These are phyloP conservation scores for Tetraselmis striata DNA, from an alignment of 139 green algal species.

Conservation along the genomic window DNA sequence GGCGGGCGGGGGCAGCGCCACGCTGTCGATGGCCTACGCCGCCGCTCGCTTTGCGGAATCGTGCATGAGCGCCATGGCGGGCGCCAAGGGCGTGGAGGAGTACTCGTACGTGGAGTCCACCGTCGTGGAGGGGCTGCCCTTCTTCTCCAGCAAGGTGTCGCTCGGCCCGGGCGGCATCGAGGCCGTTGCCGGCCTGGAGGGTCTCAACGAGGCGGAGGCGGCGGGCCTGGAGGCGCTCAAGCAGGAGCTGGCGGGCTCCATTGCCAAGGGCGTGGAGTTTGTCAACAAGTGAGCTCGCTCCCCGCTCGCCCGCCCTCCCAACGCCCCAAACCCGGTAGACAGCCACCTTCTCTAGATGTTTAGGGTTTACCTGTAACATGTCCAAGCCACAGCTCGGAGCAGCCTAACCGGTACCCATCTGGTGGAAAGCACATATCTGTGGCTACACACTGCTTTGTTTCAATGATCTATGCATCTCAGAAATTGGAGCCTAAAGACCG, in stretches of 20 bases:
- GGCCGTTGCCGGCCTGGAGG: constrained; percentile 67
- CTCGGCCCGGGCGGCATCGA: constrained; percentile 71
- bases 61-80: constrained; percentile 60
- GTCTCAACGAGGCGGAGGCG: constrained; percentile 62
- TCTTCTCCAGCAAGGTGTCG: constrained; percentile 66
- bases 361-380: no score
- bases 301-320: no score
- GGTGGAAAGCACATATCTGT: no score
- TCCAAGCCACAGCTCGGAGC: no score
- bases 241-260: constrained; percentile 62
- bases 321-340: no score
- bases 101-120: constrained; percentile 64
- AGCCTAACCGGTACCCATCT: no score
- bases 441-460: no score
- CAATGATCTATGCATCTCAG: no score
- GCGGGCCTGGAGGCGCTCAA: constrained; percentile 58
- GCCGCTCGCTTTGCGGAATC: constrained; percentile 67
- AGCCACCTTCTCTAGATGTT: no score
- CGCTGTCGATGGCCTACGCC: constrained; percentile 93
- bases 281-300: constrained; percentile 24
- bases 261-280: constrained; percentile 86
- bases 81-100: constrained; percentile 67
- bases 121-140: constrained; percentile 37
- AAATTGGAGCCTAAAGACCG: no score
- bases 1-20: constrained; percentile 83